Conservation (phyloP, 2,329 filamentous ascomycete genomes). For the Aureobasidium pullulans region DNA sequence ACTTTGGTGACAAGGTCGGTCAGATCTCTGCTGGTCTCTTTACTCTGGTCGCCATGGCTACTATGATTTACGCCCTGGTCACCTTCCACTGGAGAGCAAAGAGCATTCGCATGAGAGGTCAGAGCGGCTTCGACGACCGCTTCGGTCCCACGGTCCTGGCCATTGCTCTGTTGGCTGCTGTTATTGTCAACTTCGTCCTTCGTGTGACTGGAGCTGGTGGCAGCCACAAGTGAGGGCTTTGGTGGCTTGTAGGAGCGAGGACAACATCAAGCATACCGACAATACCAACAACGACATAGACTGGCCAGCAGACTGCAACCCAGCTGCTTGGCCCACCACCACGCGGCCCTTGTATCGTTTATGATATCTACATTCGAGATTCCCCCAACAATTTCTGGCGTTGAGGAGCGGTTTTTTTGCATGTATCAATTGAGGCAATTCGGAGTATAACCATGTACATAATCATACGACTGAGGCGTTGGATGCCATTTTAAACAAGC, state of each 20-base stretch:
- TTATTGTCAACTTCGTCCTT: conserved; percentile 94
- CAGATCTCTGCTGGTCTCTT: conserved; percentile 93
- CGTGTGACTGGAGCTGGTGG: conserved; percentile 46
- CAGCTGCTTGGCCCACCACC: neutral
- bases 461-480: neutral
- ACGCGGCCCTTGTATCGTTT: conserved; percentile 1
- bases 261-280: neutral
- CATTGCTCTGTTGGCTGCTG: conserved; percentile 74
- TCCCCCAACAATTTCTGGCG: conserved; percentile 1
- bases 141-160: conserved; percentile 89
- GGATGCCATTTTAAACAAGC: neutral
- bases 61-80: conserved; percentile 89
- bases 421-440: neutral
- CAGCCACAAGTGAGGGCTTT: conserved; percentile 17
- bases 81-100: conserved; percentile 97
- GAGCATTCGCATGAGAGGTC: conserved; percentile 82
- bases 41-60: conserved; percentile 86
- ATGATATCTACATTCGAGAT: neutral
- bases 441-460: conserved; percentile 10
- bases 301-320: neutral
- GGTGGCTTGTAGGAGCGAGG: neutral
- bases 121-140: conserved; percentile 93
- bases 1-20: conserved; percentile 91
- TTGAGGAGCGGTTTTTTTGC: neutral
- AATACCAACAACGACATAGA: neutral